Evolutionary conservation across 768 basidiomycete genomes (phyloP).

Genomic region (Tubosaeta brunneosetosa): DNA sequence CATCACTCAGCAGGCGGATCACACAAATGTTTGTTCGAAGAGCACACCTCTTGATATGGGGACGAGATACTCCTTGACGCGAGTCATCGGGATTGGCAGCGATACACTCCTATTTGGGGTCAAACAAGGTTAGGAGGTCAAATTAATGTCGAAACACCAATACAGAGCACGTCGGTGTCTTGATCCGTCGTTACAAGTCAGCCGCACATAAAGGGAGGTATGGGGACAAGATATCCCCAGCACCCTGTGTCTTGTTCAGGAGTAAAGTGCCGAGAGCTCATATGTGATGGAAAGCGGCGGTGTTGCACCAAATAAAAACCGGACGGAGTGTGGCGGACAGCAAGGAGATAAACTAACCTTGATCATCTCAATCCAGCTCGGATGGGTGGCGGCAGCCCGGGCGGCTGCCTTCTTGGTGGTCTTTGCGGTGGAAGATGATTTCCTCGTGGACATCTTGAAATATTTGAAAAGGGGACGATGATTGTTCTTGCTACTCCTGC

Average conservation of each 20-base stretch:
- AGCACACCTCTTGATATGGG: conserved; percentile 87
- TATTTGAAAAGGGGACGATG: conserved; percentile 9
- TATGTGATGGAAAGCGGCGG: conserved; percentile 6
- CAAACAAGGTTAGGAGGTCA: conserved; percentile 17
- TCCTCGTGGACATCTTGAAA: conserved; percentile 37
- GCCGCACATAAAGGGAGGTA: conserved; percentile 7
- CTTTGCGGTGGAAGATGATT: conserved; percentile 43
- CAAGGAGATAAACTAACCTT: conserved; percentile 46
- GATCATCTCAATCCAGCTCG: conserved; percentile 76
- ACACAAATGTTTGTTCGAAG: conserved; percentile 6
- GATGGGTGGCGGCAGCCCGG: conserved; percentile 34
- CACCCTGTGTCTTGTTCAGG: conserved; percentile 39
- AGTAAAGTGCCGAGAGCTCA: conserved; percentile 6
- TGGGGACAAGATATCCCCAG: conserved; percentile 28
- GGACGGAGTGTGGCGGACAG: conserved; percentile 10
- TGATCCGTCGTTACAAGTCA: conserved; percentile 9
- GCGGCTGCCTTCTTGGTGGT: conserved; percentile 32
- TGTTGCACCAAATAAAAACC: conserved; percentile 5
- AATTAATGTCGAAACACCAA: conserved; percentile 7
- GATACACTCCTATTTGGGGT: conserved; percentile 72
- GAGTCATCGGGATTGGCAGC: conserved; percentile 66
- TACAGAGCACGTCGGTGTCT: conserved; percentile 6
- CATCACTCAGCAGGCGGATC: conserved; percentile 16
- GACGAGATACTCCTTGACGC: conserved; percentile 81
- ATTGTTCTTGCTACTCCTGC: conserved; percentile 16